Evolutionary conservation across 2,329 filamentous ascomycete species (phyloP).

Genomic region (Alternaria conjuncta): DNA sequence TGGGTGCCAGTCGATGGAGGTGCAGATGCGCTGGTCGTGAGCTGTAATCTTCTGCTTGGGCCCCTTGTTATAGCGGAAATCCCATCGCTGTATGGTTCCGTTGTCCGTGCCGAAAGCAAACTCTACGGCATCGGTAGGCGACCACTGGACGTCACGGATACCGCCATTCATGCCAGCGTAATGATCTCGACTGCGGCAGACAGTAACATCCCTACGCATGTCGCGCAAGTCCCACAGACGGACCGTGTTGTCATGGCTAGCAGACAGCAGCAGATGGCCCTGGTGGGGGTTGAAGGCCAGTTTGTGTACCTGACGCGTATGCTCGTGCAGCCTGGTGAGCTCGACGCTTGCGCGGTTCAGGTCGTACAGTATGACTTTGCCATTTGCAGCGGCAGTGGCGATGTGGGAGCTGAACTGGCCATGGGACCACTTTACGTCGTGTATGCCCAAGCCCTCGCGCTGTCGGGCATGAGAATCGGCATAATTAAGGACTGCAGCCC

Average conservation of each 20-base stretch:
- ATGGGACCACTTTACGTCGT: constrained; percentile 73
- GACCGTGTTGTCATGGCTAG: constrained; percentile 69
- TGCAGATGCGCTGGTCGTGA: constrained; percentile 64
- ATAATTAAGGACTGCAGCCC: constrained; percentile 65
- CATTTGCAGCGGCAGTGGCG: constrained; percentile 69
- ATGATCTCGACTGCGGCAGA: constrained; percentile 61
- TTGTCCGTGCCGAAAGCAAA: constrained; percentile 71
- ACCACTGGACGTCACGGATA: constrained; percentile 70
- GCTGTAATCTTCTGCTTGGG: constrained; percentile 67
- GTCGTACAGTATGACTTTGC: constrained; percentile 70
- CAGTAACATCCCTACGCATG: constrained; percentile 58
- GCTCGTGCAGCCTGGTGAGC: constrained; percentile 67
- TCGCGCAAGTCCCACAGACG: constrained; percentile 69
- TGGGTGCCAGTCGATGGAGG: constrained; percentile 70
- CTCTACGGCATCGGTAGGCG: constrained; percentile 65
- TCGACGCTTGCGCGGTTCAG: constrained; percentile 66
- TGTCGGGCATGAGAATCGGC: constrained; percentile 58
- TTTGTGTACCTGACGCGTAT: constrained; percentile 69
- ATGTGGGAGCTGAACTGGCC: constrained; percentile 65
- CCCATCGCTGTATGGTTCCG: constrained; percentile 69
- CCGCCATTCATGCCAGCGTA: constrained; percentile 66
- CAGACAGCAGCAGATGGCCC: constrained; percentile 66
- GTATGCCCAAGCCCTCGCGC: constrained; percentile 66
- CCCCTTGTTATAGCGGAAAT: constrained; percentile 63
- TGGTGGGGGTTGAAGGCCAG: constrained; percentile 69